Base-by-base conservation (phyloP, 2,329 filamentous ascomycete genomes). In the Cladosporium colombiae region DNA sequence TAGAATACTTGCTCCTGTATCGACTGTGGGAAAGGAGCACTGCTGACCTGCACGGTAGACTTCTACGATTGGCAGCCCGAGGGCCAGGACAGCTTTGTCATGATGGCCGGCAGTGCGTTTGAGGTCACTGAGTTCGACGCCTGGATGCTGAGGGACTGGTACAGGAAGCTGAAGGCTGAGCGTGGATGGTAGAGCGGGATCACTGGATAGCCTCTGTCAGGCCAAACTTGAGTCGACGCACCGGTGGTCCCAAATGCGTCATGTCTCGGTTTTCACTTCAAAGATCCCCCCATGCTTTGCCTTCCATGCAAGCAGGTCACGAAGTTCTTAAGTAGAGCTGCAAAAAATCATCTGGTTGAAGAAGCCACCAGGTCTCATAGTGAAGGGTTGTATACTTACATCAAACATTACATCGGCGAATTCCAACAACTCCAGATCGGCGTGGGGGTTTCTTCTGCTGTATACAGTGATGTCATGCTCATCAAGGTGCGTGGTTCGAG, bases 121-220 rank as follows among this genome's bases (percentile, higher is more conserved):
- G 65, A 76, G 55, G 76, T 83, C 23, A 83, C 81, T 2, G 81
- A 83, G 53, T 83, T 83, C 59, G 81, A 83, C 63, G 80, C 79
- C 16, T 83, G 81, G 81, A 83, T 83, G 81, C 69, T 79, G 44
- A 72, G 81, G 1, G 80, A 83, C 70, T 83, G 81, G 80, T 83
- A 80, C 80, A 75, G 75, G 68, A 74, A 77, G 37, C 5, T 65
- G 46, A 65, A 65, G 50, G 49, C 49, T 18, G 64, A 25, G 29
- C 64, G 64, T 21, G 57, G 35, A 10, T 65, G 64, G 64, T 65
- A 44, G n/a, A n/a, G n/a, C n/a, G n/a, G n/a, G n/a, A n/a, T n/a
- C n/a, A n/a, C n/a, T n/a, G n/a, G n/a, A n/a, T n/a, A n/a, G n/a
- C n/a, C n/a, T n/a, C n/a, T n/a, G n/a, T n/a, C n/a, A n/a, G n/a